phyloP scores from a whole-genome alignment of 169 alveolate species.

The Eimeria sp. region DNA sequence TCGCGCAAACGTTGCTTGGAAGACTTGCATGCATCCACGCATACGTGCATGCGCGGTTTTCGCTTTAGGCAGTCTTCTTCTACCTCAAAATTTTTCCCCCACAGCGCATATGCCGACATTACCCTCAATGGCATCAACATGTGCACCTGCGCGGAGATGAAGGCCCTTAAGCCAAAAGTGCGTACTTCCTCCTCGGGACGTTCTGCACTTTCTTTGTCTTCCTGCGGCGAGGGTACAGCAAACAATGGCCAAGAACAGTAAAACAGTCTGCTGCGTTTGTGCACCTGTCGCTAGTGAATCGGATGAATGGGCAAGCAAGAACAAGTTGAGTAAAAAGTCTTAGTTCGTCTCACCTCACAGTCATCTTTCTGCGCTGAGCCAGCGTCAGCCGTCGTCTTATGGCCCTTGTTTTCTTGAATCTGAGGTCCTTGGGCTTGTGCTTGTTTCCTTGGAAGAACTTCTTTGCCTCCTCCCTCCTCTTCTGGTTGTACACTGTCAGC shows the following conservation, averaged over 20 bases:
- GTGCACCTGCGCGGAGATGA: not conserved
- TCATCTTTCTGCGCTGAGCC: constrained; percentile 91
- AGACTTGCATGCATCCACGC: not conserved
- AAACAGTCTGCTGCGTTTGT: too few species aligned
- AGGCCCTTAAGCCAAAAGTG: constrained; percentile 48
- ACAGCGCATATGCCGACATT: not conserved
- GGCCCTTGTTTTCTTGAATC: constrained; percentile 96
- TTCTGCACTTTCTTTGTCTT: constrained; percentile 66
- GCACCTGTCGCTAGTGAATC: not conserved
- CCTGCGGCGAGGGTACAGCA: not conserved
- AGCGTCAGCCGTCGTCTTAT: constrained; percentile 94
- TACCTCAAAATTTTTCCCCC: not conserved
- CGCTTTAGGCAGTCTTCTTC: not conserved
- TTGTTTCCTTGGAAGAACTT: constrained; percentile 90
- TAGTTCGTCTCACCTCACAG: constrained; percentile 88
- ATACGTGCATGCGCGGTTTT: not conserved
- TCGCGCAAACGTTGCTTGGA: not conserved
- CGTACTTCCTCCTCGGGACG: constrained; percentile 79
- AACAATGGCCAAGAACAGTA: not conserved
- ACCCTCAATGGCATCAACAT: not conserved
- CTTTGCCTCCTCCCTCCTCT: constrained; percentile 92
- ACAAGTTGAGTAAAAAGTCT: too few species aligned
- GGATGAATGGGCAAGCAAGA: not conserved
- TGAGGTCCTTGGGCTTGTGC: constrained; percentile 93
- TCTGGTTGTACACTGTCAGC: constrained; percentile 96